These are phyloP conservation scores for Fusarium sarcochroum DNA, from an alignment of 2,329 filamentous ascomycete species.

Conservation along the genomic window DNA sequence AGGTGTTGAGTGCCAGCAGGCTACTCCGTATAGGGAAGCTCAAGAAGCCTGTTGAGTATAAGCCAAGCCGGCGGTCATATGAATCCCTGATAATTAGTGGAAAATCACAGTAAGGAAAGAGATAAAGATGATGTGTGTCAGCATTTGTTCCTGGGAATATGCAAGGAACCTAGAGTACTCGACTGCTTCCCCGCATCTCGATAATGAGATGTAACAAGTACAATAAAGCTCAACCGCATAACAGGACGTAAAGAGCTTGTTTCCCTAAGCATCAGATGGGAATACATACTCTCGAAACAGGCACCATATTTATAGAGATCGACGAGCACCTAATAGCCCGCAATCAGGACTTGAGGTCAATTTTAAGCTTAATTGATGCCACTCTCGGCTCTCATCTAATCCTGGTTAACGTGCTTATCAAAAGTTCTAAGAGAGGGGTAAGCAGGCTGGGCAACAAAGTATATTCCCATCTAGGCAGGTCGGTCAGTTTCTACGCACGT, in stretches of 20 bases:
- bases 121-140: conserved; percentile 8
- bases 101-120: background rate
- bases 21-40: conserved; percentile 34
- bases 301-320: too few relatives aligned
- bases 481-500: too few relatives aligned
- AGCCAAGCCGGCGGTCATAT: conserved; percentile 7
- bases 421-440: conserved; percentile 17
- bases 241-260: too few relatives aligned
- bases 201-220: too few relatives aligned
- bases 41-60: background rate
- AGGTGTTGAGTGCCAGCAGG: background rate
- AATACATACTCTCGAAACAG: too few relatives aligned
- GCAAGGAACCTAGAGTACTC: conserved; percentile 16
- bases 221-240: too few relatives aligned
- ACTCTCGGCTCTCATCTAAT: background rate
- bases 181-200: conserved; percentile 1
- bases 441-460: background rate
- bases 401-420: background rate
- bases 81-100: background rate
- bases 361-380: conserved; percentile 24
- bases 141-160: conserved; percentile 2
- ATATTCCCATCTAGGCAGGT: conserved; percentile 24
- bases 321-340: too few relatives aligned
- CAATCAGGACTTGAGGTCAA: too few relatives aligned
- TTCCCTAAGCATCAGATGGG: too few relatives aligned